Evolutionary conservation across 495 filamentous ascomycete species (phyloP).

Genomic region (Aspergillus indologenus): DNA sequence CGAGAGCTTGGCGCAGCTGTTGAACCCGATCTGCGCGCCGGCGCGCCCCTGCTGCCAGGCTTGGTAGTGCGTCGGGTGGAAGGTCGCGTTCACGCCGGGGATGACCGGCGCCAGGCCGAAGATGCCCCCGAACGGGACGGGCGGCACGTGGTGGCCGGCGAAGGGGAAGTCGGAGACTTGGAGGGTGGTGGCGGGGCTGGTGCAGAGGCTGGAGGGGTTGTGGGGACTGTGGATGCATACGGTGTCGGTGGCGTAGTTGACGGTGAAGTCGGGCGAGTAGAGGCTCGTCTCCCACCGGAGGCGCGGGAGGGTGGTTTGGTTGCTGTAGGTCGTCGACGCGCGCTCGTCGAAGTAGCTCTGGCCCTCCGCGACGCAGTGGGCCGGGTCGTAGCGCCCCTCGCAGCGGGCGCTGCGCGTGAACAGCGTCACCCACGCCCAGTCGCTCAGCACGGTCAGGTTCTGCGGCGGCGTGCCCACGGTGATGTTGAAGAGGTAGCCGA

Average conservation of each 20-base stretch:
- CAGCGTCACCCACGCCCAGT: not conserved
- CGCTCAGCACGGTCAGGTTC: not conserved
- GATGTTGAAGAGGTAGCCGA: conserved; percentile 2
- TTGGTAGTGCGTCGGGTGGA: not conserved
- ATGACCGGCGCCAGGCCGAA: not conserved
- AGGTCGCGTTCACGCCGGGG: not conserved
- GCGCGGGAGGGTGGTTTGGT: not conserved
- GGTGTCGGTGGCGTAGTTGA: conserved; percentile 1
- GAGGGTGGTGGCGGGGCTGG: not conserved
- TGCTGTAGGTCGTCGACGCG: not conserved
- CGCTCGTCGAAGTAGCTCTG: not conserved
- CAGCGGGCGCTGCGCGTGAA: not conserved
- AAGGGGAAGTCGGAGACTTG: conserved; percentile 2
- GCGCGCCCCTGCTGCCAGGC: not conserved
- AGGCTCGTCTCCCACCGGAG: not conserved
- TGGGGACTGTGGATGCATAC: not conserved
- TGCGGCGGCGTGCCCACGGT: conserved; percentile 1
- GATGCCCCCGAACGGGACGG: not conserved
- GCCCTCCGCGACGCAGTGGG: not conserved
- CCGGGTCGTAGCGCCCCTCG: not conserved
- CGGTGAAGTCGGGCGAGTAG: not conserved
- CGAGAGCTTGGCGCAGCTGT: not conserved
- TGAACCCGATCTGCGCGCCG: not conserved
- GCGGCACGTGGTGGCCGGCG: not conserved
- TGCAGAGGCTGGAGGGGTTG: not conserved